phyloP scores from a whole-genome alignment of 2,329 filamentous ascomycete genomes.

The Camillea tinctor region DNA sequence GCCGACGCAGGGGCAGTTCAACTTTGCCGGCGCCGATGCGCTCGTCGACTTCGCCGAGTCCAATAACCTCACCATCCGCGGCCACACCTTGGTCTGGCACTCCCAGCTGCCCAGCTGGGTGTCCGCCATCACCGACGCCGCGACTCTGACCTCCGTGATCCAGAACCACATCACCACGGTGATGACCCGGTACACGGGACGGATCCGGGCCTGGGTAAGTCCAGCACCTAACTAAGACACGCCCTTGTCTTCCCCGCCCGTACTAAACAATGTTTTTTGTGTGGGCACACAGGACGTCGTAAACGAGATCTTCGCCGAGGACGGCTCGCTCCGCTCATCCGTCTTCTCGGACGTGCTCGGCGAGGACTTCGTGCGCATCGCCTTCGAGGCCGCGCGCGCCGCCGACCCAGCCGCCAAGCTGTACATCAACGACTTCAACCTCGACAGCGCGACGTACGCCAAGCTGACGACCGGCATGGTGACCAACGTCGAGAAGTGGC shows the following conservation, averaged over 20 bases:
- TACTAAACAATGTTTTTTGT: too few species aligned
- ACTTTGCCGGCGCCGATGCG: constrained; percentile 50
- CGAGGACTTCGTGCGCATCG: constrained; percentile 65
- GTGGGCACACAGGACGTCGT: constrained; percentile 46
- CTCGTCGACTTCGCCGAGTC: constrained; percentile 39
- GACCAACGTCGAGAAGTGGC: constrained; percentile 48
- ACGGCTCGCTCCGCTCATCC: constrained; percentile 53
- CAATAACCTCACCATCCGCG: constrained; percentile 45
- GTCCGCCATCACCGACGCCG: constrained; percentile 17
- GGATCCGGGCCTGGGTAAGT: constrained; percentile 51
- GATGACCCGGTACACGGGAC: constrained; percentile 56
- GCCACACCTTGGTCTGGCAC: constrained; percentile 51
- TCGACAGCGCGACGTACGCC: constrained; percentile 55
- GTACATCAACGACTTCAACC: constrained; percentile 71
- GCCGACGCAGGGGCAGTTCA: constrained; percentile 52
- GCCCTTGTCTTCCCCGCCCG: too few species aligned
- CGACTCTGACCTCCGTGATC: constrained; percentile 49
- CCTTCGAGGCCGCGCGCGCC: constrained; percentile 62
- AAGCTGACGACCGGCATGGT: constrained; percentile 52
- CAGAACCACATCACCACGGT: constrained; percentile 55
- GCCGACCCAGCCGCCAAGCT: constrained; percentile 66
- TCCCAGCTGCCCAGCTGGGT: constrained; percentile 52
- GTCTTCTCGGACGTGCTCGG: constrained; percentile 66
- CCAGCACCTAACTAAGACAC: not conserved
- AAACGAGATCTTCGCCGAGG: constrained; percentile 60